Percentiles rank a stretch among this genome's conserved stretches.
Conservation (phyloP, 352 stramenopile genomes). For the Blastocystis sp. region DNA sequence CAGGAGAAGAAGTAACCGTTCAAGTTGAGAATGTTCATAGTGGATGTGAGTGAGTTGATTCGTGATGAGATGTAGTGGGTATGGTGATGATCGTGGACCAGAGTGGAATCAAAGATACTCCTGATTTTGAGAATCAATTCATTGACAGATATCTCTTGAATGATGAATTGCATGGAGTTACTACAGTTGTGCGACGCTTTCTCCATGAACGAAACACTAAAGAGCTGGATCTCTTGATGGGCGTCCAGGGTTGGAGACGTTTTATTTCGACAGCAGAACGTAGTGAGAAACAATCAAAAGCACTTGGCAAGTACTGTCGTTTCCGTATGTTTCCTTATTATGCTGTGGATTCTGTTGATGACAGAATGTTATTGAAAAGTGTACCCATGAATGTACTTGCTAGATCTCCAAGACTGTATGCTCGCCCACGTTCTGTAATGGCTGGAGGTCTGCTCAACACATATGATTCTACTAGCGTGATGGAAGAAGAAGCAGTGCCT, state of each 20-base stretch:
- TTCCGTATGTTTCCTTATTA: background rate
- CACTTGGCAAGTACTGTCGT: background rate
- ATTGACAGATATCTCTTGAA: background rate
- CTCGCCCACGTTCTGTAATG: no score
- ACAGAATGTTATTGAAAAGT: no score
- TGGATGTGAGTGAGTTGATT: no score
- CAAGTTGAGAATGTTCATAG: no score
- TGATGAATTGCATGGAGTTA: background rate
- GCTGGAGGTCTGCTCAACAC: no score
- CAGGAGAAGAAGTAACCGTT: no score
- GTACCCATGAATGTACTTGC: no score
- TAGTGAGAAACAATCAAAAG: background rate
- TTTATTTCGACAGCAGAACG: background rate
- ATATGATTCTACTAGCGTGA: no score
- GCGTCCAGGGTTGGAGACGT: background rate
- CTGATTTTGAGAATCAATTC: background rate
- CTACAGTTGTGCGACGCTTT: background rate
- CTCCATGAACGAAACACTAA: background rate
- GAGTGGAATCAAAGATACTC: background rate
- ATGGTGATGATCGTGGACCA: background rate
- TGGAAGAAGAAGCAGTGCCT: no score
- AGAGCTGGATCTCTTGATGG: background rate
- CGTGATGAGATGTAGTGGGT: background rate
- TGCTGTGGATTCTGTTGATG: no score
- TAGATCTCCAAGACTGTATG: no score